Evolutionary conservation across 179 eudicot genomes (phyloP), one percentile per base, ranked within the genome.

Genomic region (Gypsophila paniculata): DNA sequence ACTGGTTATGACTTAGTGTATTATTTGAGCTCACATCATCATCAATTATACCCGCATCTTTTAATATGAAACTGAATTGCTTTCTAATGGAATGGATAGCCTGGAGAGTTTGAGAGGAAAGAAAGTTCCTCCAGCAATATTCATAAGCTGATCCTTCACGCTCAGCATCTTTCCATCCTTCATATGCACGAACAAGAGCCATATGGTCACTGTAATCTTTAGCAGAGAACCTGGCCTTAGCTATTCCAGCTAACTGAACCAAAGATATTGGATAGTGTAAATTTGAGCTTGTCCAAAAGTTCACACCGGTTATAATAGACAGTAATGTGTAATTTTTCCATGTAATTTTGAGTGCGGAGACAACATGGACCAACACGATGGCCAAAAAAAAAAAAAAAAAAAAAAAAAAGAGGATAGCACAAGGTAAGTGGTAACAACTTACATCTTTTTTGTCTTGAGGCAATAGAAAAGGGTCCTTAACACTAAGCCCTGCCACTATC

Each of bases 171-270:
- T 92, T 95, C 99, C 99, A 95, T 76, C 99, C 99, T 87, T 95
- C 99, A 82, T 90, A 95, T 71, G 99, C 99, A 82, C 99, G 99
- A 63, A 95, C 99, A 81, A 95, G 97, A 70, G 99, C 99, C 99
- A 95, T 95, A 77, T 95, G 99, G 78, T 95, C 99, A 71, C 99
- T 95, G 77, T 92, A 95, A 83, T 95, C 99, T 87, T 95, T 95
- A 5, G 98, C 99, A 74, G 99, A 95, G 76, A 92, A 95, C 75
- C 96, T 92, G 51, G 99, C 89, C 81, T 95, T 95, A 46, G 99
- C 98, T 12, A 89, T 90, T 55, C 98, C 97, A 39, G 99, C 99
- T 78, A 92, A 81, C 99, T 94, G 91, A 75, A 70, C 26, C 72
- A 72, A 75, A 42, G 54, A 80, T 9, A 34, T 1, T 49, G 13